Base-by-base conservation (phyloP, 768 basidiomycete species). In the Leccinum broughii region DNA sequence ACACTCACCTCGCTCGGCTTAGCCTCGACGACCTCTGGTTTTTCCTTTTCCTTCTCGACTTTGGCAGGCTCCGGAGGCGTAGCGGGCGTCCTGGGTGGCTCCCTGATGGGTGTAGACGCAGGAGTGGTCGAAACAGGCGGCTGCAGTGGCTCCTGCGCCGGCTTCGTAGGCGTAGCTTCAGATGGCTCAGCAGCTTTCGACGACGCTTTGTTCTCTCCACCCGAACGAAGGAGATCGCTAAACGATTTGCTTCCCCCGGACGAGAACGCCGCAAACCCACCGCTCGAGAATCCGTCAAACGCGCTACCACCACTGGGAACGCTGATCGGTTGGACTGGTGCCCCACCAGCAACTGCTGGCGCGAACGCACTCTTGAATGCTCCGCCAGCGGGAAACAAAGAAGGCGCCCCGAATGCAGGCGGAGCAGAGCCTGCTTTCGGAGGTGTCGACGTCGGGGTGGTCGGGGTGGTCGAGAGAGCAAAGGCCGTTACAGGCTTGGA, bases 191-290 rank as follows among this genome's bases (percentile, higher is more conserved):
- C 24, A 10, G n/a, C 24, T 68, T 70, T 10, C 41, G 41, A 44
- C 0, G 68, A 62, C 7, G 70, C 62, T 35, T 75, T 56, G 60
- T 51, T 69, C 20, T 68, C 68, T 50, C 73, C 76, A 49, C 66
- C 76, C 15, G 63, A 70, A 68, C 84, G 82, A 59, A 90, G 72
- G 51, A 90, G 67, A 30, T 90, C 85, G n/a, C 77, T 72, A 64
- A 88, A 92, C 1, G 89, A 83, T 64, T 80, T 83, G 37, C 76
- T 74, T 1, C 75, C 60, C 4, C 80, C 80, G 14, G 66, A 62
- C 8, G 81, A 78, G 64, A 86, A 85, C 0, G 84, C 80, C 35
- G 78, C 66, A 64, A 88, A 88, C 3, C 78, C 85, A 30, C 80
- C 54, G 0, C 77, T 61, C 13, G 71, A 60, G 58, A 71, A 77